Conservation (phyloP, 2,329 filamentous ascomycete species). For the Exophiala oligosperma region DNA sequence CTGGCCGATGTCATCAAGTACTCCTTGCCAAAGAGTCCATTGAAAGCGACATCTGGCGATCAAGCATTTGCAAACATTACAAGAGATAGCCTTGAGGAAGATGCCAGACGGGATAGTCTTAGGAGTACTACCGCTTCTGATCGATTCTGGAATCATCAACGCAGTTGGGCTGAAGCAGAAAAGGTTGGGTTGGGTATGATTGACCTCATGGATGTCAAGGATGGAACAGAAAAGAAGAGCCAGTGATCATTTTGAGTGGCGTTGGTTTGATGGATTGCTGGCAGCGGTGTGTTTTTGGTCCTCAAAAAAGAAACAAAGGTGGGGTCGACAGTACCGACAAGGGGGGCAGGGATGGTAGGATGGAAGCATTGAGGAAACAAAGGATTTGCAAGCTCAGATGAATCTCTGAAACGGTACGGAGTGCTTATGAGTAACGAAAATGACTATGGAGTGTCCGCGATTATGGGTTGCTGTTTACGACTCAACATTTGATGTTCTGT, state of each 20-base stretch:
- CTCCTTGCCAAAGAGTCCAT: conserved; percentile 65
- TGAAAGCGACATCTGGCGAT: conserved; percentile 56
- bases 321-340: neutral
- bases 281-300: neutral
- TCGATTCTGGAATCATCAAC: conserved; percentile 47
- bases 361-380: neutral
- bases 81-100: conserved; percentile 42
- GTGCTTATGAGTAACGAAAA: too few relatives aligned
- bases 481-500: too few relatives aligned
- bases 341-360: neutral
- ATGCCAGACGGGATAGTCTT: conserved; percentile 38
- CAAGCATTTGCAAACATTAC: conserved; percentile 33
- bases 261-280: neutral
- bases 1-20: conserved; percentile 48
- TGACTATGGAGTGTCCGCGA: too few relatives aligned
- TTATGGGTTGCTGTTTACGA: too few relatives aligned
- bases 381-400: too few relatives aligned
- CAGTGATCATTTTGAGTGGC: neutral
- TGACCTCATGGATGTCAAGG: conserved; percentile 29
- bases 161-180: conserved; percentile 44
- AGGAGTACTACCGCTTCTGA: conserved; percentile 36
- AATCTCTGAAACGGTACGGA: too few relatives aligned
- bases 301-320: neutral
- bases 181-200: conserved; percentile 44
- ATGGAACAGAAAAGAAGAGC: conserved; percentile 17